These are phyloP conservation scores for Camelina laxa DNA, from an alignment of 345 rosid genomes.

Conservation along the genomic window DNA sequence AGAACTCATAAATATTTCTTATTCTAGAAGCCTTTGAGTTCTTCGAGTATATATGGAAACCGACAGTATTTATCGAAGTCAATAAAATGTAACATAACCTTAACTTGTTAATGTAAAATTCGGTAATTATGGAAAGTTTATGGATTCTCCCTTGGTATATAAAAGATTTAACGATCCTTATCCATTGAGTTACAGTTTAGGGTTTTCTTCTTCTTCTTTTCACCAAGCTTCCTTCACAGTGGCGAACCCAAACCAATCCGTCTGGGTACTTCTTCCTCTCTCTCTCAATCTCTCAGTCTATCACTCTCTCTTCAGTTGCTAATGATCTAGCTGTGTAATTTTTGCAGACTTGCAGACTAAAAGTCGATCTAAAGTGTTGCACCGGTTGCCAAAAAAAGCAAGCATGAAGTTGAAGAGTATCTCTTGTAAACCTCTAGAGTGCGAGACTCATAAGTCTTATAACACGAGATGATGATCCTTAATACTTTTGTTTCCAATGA, in stretches of 20 bases:
- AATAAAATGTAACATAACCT: background rate
- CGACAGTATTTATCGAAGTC: background rate
- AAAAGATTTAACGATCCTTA: conserved; percentile 13
- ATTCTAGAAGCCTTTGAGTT: background rate
- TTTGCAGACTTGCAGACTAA: conserved; percentile 38
- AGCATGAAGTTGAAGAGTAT: conserved; percentile 14
- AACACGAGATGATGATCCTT: background rate
- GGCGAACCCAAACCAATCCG: conserved; percentile 25
- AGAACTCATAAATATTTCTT: no score
- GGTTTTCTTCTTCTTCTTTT: conserved; percentile 18
- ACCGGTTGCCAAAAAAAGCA: conserved; percentile 33
- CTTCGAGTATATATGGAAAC: conserved; percentile 4
- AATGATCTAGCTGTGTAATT: conserved; percentile 5
- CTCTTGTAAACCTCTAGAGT: conserved; percentile 3
- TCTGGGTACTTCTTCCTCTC: conserved; percentile 28
- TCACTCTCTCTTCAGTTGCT: background rate
- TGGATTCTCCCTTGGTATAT: background rate
- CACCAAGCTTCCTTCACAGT: conserved; percentile 25
- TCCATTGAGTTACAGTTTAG: conserved; percentile 5
- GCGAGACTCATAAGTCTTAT: background rate
- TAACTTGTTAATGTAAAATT: background rate
- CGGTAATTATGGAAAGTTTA: background rate
- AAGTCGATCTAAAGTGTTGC: conserved; percentile 35
- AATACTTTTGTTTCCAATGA: background rate
- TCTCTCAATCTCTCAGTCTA: background rate